Conservation (phyloP, 225 moss, liverwort and hornwort species). For the Lunularia cruciata region DNA sequence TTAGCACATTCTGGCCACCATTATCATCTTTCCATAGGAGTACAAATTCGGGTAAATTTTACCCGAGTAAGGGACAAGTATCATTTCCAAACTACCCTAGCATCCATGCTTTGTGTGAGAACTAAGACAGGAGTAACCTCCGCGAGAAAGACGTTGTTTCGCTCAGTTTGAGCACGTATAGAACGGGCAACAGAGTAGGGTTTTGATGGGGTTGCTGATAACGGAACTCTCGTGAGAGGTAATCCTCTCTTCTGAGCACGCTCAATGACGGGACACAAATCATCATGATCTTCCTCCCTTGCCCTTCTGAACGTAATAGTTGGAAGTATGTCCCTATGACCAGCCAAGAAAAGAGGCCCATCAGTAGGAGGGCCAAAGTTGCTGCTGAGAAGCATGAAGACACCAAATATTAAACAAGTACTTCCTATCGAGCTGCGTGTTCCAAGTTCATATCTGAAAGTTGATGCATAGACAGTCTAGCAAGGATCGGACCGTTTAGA, state of each 20-base stretch:
- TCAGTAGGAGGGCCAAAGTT: no score
- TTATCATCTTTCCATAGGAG: no score
- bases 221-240: slow-evolving; percentile 48
- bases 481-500: no score
- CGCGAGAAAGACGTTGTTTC: slow-evolving; percentile 49
- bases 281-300: slow-evolving; percentile 55
- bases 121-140: slow-evolving; percentile 30
- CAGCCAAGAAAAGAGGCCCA: background rate
- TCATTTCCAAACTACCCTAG: no score
- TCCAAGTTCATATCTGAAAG: no score
- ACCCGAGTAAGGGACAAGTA: no score
- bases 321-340: slow-evolving; percentile 42
- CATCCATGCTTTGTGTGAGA: background rate
- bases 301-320: slow-evolving; percentile 49
- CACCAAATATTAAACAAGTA: no score
- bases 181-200: slow-evolving; percentile 51
- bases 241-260: slow-evolving; percentile 44
- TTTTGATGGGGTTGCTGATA: slow-evolving; percentile 48
- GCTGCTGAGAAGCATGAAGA: no score
- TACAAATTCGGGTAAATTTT: no score
- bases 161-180: slow-evolving; percentile 49
- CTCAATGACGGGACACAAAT: slow-evolving; percentile 50
- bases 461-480: no score
- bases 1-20: no score
- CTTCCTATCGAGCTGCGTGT: no score